A percentile compares a stretch with the other conserved stretches of the same genome.
These are phyloP conservation scores for Prunus davidiana DNA, from an alignment of 306 rosid species.

Conservation along the genomic window DNA sequence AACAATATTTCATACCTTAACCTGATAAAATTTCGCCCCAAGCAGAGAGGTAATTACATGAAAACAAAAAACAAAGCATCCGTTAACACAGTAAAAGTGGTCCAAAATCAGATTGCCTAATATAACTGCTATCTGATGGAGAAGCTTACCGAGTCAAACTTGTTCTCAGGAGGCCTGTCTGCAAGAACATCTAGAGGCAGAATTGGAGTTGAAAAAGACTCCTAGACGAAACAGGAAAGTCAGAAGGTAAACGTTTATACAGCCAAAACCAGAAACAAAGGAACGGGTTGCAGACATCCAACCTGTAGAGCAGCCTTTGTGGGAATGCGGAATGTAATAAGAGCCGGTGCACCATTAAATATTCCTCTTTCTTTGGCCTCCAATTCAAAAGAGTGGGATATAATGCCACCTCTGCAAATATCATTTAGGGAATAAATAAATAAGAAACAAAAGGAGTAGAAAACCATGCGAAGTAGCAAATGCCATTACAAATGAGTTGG, in stretches of 20 bases:
- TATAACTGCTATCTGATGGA: neutral
- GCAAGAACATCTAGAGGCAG: conserved; percentile 89
- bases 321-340: conserved; percentile 80
- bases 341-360: conserved; percentile 73
- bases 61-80: conserved; percentile 30
- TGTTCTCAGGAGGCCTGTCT: conserved; percentile 87
- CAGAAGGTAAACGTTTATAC: conserved; percentile 12
- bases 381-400: conserved; percentile 83
- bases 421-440: neutral
- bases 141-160: conserved; percentile 73
- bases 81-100: conserved; percentile 29
- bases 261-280: conserved; percentile 9
- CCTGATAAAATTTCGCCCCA: conserved; percentile 49
- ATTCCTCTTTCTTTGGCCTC: conserved; percentile 76
- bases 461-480: conserved; percentile 16
- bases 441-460: conserved; percentile 11
- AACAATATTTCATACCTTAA: conserved; percentile 57
- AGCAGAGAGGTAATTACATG: conserved; percentile 35
- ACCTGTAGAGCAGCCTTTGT: conserved; percentile 92
- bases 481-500: neutral
- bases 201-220: conserved; percentile 79
- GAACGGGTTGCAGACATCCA: neutral
- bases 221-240: conserved; percentile 41
- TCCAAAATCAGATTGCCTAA: conserved; percentile 21
- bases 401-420: conserved; percentile 61